Conservation (phyloP, 108 stramenopile species). For the Conticribra guillardii region DNA sequence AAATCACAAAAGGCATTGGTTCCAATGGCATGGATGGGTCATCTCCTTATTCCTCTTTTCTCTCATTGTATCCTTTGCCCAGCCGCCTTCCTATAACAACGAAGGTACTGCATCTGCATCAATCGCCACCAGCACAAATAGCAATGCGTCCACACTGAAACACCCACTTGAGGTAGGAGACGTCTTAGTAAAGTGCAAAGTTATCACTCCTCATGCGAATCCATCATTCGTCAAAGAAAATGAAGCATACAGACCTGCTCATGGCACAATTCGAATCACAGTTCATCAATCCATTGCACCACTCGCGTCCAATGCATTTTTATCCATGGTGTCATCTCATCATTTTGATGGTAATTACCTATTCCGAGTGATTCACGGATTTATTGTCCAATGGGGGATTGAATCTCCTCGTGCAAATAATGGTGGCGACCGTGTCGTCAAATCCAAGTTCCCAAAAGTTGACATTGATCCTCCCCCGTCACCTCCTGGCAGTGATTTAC, state of each 20-base stretch:
- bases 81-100: too few species aligned
- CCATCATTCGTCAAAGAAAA: background rate
- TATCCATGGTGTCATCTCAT: constrained; percentile 24
- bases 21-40: constrained; percentile 19
- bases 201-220: constrained; percentile 27
- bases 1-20: background rate
- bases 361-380: constrained; percentile 42
- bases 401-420: constrained; percentile 13
- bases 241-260: constrained; percentile 15
- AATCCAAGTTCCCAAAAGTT: constrained; percentile 24
- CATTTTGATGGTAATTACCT: constrained; percentile 45
- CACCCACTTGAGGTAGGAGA: constrained; percentile 1
- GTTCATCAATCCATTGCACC: constrained; percentile 40
- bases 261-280: constrained; percentile 27
- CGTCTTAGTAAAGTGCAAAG: constrained; percentile 35
- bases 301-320: constrained; percentile 40
- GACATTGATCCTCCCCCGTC: constrained; percentile 31
- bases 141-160: background rate
- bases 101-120: too few species aligned
- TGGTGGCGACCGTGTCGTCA: too few species aligned
- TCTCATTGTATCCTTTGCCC: constrained; percentile 3
- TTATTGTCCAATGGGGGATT: constrained; percentile 49
- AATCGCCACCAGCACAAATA: constrained; percentile 1
- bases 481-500: background rate
- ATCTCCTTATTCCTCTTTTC: constrained; percentile 16